A percentile compares a stretch with the other conserved stretches of the same genome.
Conservation (phyloP, 148 eudicot genomes). For the Persicaria tinctoria region DNA sequence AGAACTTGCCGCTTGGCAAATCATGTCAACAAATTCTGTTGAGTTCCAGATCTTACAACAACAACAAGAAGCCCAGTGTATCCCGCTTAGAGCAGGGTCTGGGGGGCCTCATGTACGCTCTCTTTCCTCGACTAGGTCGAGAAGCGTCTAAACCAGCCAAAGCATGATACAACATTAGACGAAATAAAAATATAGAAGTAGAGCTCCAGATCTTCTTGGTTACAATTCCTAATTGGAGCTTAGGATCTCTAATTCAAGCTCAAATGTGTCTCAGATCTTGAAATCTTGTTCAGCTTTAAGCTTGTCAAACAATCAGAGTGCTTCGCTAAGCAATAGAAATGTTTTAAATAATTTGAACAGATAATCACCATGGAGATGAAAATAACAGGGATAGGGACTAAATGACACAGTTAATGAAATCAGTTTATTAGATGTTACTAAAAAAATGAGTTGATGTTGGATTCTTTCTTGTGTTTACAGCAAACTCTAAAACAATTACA, state of each 20-base stretch:
- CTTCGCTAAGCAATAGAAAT: not conserved
- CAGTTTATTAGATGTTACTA: not conserved
- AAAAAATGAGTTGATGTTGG: not conserved
- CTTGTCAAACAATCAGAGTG: not conserved
- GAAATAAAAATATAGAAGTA: no score
- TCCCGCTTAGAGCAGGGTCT: no score
- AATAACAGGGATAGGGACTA: not conserved
- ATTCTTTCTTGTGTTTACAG: not conserved
- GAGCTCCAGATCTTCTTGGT: not conserved
- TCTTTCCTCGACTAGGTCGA: no score
- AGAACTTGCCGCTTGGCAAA: not conserved
- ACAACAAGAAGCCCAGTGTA: no score
- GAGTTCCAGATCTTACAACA: not conserved
- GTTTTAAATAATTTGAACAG: not conserved
- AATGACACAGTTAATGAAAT: not conserved
- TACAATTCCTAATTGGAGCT: not conserved
- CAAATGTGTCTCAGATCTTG: not conserved
- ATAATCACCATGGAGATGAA: not conserved
- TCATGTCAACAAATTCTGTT: not conserved
- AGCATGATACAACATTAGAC: no score
- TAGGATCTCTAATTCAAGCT: not conserved
- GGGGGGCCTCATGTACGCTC: no score
- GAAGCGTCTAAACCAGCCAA: no score
- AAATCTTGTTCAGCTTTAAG: not conserved
- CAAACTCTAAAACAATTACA: not conserved